A percentile compares a stretch with the other conserved stretches of the same genome.
Evolutionary conservation across 2,329 filamentous ascomycete species (phyloP).

Genomic region (Cercospora sojina): DNA sequence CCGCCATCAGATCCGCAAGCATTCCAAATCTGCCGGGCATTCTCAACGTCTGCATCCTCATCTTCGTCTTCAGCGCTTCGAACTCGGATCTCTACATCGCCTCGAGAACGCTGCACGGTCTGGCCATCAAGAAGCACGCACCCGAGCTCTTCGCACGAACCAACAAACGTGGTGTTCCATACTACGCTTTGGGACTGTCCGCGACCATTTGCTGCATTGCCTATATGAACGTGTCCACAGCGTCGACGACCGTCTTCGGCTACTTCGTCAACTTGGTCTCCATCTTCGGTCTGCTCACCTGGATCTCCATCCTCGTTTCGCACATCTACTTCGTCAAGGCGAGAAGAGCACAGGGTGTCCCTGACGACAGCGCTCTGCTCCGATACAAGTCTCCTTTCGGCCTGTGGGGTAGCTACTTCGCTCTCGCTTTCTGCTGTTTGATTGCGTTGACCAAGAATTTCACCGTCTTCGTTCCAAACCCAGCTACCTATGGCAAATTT

Average conservation of each 20-base stretch:
- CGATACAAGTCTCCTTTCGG: slow-evolving; percentile 68
- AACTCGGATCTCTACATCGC: slow-evolving; percentile 78
- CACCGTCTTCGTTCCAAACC: slow-evolving; percentile 61
- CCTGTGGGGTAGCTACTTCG: slow-evolving; percentile 65
- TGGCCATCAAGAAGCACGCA: slow-evolving; percentile 70
- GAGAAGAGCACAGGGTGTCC: slow-evolving; percentile 47
- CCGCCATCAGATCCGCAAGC: slow-evolving; percentile 64
- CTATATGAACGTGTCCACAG: slow-evolving; percentile 47
- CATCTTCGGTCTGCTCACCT: slow-evolving; percentile 46
- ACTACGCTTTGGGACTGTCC: slow-evolving; percentile 62
- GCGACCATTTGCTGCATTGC: slow-evolving; percentile 61
- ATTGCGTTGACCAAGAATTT: slow-evolving; percentile 83
- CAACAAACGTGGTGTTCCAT: slow-evolving; percentile 68
- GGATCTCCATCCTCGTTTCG: slow-evolving; percentile 51
- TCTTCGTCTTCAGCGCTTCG: slow-evolving; percentile 74
- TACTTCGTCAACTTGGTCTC: slow-evolving; percentile 50
- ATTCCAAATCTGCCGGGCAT: slow-evolving; percentile 65
- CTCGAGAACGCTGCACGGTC: slow-evolving; percentile 58
- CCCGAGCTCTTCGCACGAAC: slow-evolving; percentile 70
- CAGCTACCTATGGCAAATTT: slow-evolving; percentile 54
- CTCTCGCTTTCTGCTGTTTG: slow-evolving; percentile 67
- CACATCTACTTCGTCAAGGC: slow-evolving; percentile 52
- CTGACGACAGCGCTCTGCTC: slow-evolving; percentile 40
- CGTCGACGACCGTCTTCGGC: slow-evolving; percentile 45
- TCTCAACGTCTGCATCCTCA: slow-evolving; percentile 70